A percentile compares a stretch with the other conserved stretches of the same genome.
Evolutionary conservation across 2,329 filamentous ascomycete species (phyloP).

Genomic region (Sporothrix luriei): DNA sequence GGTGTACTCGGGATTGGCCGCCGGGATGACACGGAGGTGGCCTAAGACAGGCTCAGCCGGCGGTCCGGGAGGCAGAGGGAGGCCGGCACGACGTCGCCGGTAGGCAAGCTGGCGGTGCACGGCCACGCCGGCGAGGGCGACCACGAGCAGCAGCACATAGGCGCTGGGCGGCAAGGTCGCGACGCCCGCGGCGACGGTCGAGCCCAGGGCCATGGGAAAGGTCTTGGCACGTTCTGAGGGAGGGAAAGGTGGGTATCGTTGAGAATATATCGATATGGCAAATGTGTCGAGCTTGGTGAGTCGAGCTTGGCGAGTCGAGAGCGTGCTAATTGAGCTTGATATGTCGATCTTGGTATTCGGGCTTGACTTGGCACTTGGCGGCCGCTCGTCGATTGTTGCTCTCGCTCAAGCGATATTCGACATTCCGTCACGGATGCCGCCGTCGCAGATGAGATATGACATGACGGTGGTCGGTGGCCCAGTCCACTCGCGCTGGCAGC

Average conservation of each 20-base stretch:
- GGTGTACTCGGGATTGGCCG: slow-evolving; percentile 34
- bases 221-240: not conserved
- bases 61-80: slow-evolving; percentile 35
- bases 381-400: not conserved
- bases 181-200: not conserved
- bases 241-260: not conserved
- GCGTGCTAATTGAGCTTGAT: too few species aligned
- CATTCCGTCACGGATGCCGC: not conserved
- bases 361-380: not conserved
- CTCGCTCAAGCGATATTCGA: slow-evolving; percentile 11
- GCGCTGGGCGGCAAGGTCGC: not conserved
- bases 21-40: slow-evolving; percentile 37
- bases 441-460: slow-evolving; percentile 19
- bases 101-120: not conserved
- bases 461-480: slow-evolving; percentile 19
- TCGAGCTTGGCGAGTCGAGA: too few species aligned
- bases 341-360: too few species aligned
- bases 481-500: not conserved
- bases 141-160: not conserved
- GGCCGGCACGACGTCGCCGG: slow-evolving; percentile 19
- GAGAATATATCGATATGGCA: not conserved
- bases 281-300: not conserved
- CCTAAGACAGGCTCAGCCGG: slow-evolving; percentile 36
- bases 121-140: slow-evolving; percentile 5
- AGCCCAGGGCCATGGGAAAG: slow-evolving; percentile 8